phyloP scores from a whole-genome alignment of 73 alveolate genomes.

The Paramecium sonneborni region DNA sequence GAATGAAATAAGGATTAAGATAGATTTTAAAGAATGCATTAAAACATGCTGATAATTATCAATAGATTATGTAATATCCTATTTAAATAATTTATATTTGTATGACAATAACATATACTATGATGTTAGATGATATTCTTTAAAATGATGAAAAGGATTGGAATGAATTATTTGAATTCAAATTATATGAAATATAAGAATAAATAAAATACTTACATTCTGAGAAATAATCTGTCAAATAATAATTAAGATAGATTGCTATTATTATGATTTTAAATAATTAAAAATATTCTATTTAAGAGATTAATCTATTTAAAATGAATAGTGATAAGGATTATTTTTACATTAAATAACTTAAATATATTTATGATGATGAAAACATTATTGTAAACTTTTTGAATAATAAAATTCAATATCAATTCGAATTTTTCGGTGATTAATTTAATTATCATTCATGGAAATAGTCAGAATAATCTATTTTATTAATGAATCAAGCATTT shows the following conservation, averaged over 20 bases:
- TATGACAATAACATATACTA: not conserved
- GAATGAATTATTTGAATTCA: not conserved
- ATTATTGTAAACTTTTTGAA: not conserved
- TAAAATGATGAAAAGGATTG: conserved; percentile 14
- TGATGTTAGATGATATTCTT: not conserved
- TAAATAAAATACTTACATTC: not conserved
- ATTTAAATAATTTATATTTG: not conserved
- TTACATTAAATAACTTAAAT: not conserved
- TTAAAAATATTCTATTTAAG: not conserved
- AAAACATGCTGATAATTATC: not conserved
- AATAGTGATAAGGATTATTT: conserved; percentile 12
- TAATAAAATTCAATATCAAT: not conserved
- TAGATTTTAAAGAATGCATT: not conserved
- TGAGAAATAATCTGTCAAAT: not conserved
- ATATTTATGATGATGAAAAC: not conserved
- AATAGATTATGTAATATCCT: not conserved
- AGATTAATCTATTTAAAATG: not conserved
- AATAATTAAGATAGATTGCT: not conserved
- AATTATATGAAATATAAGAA: not conserved
- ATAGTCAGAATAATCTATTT: not conserved
- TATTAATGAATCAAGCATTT: not conserved
- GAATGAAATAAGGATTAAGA: not conserved
- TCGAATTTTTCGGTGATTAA: not conserved
- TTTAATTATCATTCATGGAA: conserved; percentile 4
- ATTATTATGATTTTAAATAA: not conserved